Evolutionary conservation across 1,139 yeast genomes (phyloP), one percentile per base, ranked within the genome.

Genomic region (Protomyces inouyei): DNA sequence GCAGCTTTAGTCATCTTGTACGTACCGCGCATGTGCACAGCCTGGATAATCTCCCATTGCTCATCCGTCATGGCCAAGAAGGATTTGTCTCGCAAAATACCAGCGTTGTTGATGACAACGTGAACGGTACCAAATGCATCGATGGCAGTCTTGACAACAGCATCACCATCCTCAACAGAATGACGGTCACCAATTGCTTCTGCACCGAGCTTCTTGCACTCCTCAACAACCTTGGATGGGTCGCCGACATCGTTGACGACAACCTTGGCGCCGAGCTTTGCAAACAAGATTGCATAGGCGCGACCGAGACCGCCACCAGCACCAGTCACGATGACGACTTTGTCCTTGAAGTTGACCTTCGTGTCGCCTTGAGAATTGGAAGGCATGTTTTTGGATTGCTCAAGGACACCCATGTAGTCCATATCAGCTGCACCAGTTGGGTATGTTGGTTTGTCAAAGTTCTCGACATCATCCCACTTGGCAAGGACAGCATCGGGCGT

Each of bases 241-340:
- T 78, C 72, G 71, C 82, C 87, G 71, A 92, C 86, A 75, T 93
- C 98, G 74, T 93, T 93, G 56, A 93, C 95, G 56, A 93, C 96
- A 69, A 93, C 95, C 79, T 88, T 91, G 55, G 98, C 98, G 68
- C 98, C 98, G 70, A 89, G 88, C 75, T 83, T 87, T 66, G 95
- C 98, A 73, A 88, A 85, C 76, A 84, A 82, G 66, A 84, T 77
- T 23, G 98, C 96, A 76, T 93, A 95, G 68, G 92, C 89, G 74
- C 87, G 85, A 70, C 98, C 98, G 71, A 93, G 82, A 67, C 98
- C 98, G 66, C 90, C 87, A 71, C 97, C 98, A 61, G 97, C 95
- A 71, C 98, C 98, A 51, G 98, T 93, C 66, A 93, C 85, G 69
- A 93, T 83, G 60, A 90, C 97, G 67, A 92, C 97, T 77, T 87